phyloP scores from a whole-genome alignment of 1,284 basidiomycete genomes.

The Melampsora americana region DNA sequence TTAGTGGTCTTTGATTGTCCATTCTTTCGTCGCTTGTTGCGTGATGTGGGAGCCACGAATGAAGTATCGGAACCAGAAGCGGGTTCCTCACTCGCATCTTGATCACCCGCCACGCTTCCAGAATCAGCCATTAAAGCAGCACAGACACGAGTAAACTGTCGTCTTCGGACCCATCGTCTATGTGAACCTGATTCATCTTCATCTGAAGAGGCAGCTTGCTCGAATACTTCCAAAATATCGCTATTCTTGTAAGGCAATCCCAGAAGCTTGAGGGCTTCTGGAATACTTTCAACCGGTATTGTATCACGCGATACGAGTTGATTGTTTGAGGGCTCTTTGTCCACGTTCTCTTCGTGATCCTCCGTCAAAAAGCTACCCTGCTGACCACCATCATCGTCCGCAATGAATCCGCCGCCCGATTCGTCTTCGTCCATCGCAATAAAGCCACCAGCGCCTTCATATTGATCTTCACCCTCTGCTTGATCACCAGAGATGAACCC shows the following conservation, averaged over 20 bases:
- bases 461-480: neutral
- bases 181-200: conserved; percentile 6
- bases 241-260: conserved; percentile 28
- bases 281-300: conserved; percentile 1
- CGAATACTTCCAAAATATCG: conserved; percentile 29
- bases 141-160: conserved; percentile 32
- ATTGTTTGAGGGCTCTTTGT: neutral
- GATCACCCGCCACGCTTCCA: neutral
- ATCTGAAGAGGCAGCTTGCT: conserved; percentile 29
- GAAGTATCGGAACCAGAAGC: conserved; percentile 8
- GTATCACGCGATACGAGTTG: neutral
- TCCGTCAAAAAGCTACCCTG: neutral
- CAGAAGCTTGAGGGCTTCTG: conserved; percentile 27
- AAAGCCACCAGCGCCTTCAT: conserved; percentile 12
- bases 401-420: conserved; percentile 7
- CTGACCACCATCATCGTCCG: neutral
- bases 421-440: neutral
- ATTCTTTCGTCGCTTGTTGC: neutral
- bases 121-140: conserved; percentile 26
- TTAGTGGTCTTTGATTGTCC: neutral
- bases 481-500: neutral
- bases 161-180: conserved; percentile 14
- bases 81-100: conserved; percentile 14
- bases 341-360: neutral
- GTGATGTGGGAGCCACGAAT: conserved; percentile 3